Evolutionary conservation across 257 asterid species (phyloP).

Genomic region (Nicotiana tomentosiformis): DNA sequence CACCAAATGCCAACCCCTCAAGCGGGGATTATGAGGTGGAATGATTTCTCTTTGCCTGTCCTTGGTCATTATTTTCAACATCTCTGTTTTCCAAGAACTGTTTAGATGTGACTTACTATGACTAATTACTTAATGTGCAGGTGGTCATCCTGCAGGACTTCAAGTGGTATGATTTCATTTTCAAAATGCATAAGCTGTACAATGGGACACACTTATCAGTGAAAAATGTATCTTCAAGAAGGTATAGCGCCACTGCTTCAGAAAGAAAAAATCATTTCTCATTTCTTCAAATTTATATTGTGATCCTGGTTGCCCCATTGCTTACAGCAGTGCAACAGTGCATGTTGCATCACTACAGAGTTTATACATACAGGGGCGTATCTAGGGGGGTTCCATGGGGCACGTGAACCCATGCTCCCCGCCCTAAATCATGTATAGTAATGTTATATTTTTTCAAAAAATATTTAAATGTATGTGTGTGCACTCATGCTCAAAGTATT

Average conservation of each 20-base stretch:
- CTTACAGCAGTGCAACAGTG: background rate
- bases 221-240: constrained; percentile 66
- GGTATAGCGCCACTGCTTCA: constrained; percentile 29
- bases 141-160: constrained; percentile 78
- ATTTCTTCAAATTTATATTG: background rate
- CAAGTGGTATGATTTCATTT: constrained; percentile 78
- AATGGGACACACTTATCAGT: constrained; percentile 80
- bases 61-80: background rate
- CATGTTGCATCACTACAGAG: background rate
- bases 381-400: no score
- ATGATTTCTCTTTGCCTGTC: background rate
- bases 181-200: constrained; percentile 72
- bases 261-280: background rate
- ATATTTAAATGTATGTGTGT: no score
- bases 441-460: no score
- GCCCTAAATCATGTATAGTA: no score
- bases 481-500: no score
- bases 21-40: constrained; percentile 69
- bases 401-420: no score
- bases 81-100: background rate
- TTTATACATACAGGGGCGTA: background rate
- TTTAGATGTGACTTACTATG: background rate
- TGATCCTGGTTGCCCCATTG: background rate
- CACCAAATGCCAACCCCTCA: constrained; percentile 70
- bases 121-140: constrained; percentile 31